A percentile compares a stretch with the other conserved stretches of the same genome.
phyloP scores from a whole-genome alignment of 2,329 filamentous ascomycete species.

The Sporothrix luriei region DNA sequence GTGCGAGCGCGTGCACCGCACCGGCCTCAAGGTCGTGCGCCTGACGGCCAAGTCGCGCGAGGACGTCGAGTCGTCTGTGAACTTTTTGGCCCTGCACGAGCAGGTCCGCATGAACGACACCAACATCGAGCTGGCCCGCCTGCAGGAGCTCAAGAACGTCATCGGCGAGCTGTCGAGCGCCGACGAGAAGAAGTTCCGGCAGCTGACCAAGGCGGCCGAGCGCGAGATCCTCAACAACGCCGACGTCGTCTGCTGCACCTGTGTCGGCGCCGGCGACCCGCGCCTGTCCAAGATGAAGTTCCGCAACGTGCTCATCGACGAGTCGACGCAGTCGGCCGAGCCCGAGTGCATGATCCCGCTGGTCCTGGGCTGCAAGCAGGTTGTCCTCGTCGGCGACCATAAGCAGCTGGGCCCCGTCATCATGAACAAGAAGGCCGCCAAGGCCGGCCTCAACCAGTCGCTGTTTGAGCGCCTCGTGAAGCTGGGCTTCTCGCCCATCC shows the following conservation, averaged over 20 bases:
- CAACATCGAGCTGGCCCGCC: slow-evolving; percentile 88
- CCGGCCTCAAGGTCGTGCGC: slow-evolving; percentile 92
- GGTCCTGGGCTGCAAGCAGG: slow-evolving; percentile 96
- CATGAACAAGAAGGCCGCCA: slow-evolving; percentile 99
- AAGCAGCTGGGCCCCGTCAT: slow-evolving; percentile 98
- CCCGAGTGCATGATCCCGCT: slow-evolving; percentile 99
- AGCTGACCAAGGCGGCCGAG: slow-evolving; percentile 89
- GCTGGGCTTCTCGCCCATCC: slow-evolving; percentile 85
- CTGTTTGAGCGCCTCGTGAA: slow-evolving; percentile 95
- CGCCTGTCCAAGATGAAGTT: slow-evolving; percentile 97
- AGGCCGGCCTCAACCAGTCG: slow-evolving; percentile 97
- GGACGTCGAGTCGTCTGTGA: slow-evolving; percentile 97
- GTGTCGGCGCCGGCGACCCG: slow-evolving; percentile 94
- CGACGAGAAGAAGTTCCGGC: slow-evolving; percentile 98
- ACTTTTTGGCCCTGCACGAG: slow-evolving; percentile 91
- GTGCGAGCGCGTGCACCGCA: slow-evolving; percentile 93
- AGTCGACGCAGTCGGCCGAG: slow-evolving; percentile 96
- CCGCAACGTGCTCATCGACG: slow-evolving; percentile 94
- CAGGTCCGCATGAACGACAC: slow-evolving; percentile 97
- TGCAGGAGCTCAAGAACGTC: slow-evolving; percentile 89
- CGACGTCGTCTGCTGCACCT: slow-evolving; percentile 98
- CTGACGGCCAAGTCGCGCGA: slow-evolving; percentile 98
- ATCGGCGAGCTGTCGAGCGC: slow-evolving; percentile 89
- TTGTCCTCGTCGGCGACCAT: slow-evolving; percentile 97
- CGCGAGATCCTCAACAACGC: slow-evolving; percentile 93